phyloP scores from a whole-genome alignment of 2,329 filamentous ascomycete species.

The Lachnellula cervina region DNA sequence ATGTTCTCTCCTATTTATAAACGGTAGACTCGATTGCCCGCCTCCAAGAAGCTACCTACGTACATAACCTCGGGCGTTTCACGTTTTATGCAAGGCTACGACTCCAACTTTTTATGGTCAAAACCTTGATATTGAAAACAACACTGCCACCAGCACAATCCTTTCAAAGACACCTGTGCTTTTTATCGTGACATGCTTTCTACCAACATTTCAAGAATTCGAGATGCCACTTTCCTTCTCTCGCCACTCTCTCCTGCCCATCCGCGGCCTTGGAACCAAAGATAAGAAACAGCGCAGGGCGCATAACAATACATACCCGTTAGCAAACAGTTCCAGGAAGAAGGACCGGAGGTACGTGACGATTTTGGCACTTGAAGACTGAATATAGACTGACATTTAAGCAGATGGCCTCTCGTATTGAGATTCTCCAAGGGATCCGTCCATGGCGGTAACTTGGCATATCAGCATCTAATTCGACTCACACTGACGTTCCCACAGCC shows the following conservation, averaged over 20 bases:
- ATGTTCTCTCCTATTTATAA: background rate
- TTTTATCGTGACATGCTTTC: constrained; percentile 4
- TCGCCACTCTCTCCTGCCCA: constrained; percentile 20
- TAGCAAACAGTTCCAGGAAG: constrained; percentile 27
- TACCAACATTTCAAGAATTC: background rate
- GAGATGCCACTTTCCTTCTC: constrained; percentile 22
- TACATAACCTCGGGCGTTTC: background rate
- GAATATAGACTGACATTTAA: constrained; percentile 18
- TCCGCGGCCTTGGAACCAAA: constrained; percentile 13
- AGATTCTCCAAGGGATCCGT: constrained; percentile 61
- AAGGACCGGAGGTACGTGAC: constrained; percentile 26
- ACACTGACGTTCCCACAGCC: constrained; percentile 29
- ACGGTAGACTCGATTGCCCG: background rate
- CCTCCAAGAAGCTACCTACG: background rate
- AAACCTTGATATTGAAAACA: background rate
- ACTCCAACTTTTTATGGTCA: background rate
- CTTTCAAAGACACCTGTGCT: background rate
- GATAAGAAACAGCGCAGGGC: constrained; percentile 7
- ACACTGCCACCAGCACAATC: background rate
- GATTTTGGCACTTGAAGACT: background rate
- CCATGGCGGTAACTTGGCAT: constrained; percentile 37
- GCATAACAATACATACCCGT: constrained; percentile 17
- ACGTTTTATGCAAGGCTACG: constrained; percentile 12
- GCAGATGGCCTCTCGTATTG: constrained; percentile 57
- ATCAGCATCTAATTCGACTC: background rate